phyloP scores from a whole-genome alignment of 768 basidiomycete genomes.

The Gymnopilus junonius region DNA sequence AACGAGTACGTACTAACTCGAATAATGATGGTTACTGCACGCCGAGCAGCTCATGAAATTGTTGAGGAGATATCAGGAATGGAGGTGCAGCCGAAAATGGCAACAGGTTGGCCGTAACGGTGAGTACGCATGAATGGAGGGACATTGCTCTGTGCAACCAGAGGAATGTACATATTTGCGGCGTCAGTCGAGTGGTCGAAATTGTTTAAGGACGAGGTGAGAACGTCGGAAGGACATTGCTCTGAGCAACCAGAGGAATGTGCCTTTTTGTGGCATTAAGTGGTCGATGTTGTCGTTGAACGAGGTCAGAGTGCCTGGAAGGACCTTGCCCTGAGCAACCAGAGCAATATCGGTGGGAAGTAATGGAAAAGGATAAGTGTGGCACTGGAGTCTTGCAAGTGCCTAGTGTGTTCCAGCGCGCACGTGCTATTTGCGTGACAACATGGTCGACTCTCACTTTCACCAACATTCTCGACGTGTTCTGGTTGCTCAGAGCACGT shows the following conservation, averaged over 20 bases:
- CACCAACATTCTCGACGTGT: background rate
- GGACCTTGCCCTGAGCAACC: background rate
- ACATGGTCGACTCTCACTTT: background rate
- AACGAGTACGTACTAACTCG: no score
- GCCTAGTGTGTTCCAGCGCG: background rate
- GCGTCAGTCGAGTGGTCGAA: background rate
- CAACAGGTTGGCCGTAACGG: background rate
- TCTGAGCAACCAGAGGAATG: background rate
- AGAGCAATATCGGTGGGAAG: background rate
- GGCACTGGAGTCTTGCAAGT: background rate
- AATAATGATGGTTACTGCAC: no score
- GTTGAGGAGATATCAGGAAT: no score
- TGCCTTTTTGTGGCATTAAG: background rate
- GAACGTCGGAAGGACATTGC: background rate
- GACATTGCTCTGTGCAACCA: background rate
- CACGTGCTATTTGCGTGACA: background rate
- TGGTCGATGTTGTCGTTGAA: background rate
- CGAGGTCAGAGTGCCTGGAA: background rate
- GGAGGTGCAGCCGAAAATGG: background rate
- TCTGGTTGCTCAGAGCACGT: conserved; percentile 2
- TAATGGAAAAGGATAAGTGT: background rate
- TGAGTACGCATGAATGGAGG: background rate
- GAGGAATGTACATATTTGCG: background rate
- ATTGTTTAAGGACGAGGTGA: background rate
- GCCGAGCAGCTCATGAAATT: no score